A percentile compares a stretch with the other conserved stretches of the same genome.
Evolutionary conservation across 345 rosid genomes (phyloP).

Genomic region (Gossypium raimondii): DNA sequence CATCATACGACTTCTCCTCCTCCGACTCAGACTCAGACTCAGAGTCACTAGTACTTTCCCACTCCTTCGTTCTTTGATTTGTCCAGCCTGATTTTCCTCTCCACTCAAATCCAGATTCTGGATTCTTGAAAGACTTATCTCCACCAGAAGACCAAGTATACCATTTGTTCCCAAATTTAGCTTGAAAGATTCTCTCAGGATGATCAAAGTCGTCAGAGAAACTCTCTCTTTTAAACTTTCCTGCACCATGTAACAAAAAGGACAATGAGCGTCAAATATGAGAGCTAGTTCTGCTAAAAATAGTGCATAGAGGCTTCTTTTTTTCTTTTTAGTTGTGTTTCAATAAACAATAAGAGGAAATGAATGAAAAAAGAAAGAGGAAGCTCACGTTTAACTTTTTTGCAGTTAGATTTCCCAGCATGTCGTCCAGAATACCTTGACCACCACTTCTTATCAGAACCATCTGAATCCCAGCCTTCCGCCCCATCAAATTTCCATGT

Average conservation of each 20-base stretch:
- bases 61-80: conserved; percentile 31
- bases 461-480: conserved; percentile 26
- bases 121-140: conserved; percentile 26
- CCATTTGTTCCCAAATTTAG: conserved; percentile 48
- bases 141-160: conserved; percentile 38
- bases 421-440: no score
- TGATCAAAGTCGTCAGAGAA: conserved; percentile 39
- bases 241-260: conserved; percentile 27
- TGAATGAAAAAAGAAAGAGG: not conserved
- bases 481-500: conserved; percentile 28
- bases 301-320: not conserved
- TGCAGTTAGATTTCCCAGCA: conserved; percentile 27
- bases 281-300: not conserved
- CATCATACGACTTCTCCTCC: conserved; percentile 24
- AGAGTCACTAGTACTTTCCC: conserved; percentile 38
- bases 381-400: conserved; percentile 44
- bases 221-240: conserved; percentile 37
- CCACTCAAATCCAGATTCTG: conserved; percentile 52
- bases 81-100: conserved; percentile 47
- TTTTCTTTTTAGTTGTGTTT: not conserved
- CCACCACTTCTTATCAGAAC: no score
- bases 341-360: not conserved
- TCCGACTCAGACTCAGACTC: conserved; percentile 33
- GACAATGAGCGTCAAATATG: not conserved
- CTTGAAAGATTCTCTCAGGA: conserved; percentile 38